These are phyloP conservation scores for Insectozyma bohioensis DNA, from an alignment of 1,139 yeast species.

Conservation along the genomic window DNA sequence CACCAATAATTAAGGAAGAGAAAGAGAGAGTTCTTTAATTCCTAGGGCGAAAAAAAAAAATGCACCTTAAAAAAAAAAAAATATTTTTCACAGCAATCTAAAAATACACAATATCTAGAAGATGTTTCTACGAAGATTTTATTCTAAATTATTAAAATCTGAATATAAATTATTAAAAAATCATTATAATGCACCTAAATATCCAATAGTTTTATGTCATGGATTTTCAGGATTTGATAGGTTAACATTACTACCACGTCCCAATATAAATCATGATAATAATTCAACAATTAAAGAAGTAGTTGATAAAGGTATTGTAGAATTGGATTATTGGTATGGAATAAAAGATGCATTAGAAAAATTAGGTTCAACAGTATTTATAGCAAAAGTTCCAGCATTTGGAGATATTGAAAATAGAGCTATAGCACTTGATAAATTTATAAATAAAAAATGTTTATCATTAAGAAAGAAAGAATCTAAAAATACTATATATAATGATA, in stretches of 20 bases:
- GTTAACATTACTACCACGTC: constrained; percentile 47
- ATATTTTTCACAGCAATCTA: too few species aligned
- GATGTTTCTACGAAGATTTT: not conserved
- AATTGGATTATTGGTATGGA: constrained; percentile 80
- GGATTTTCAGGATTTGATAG: constrained; percentile 82
- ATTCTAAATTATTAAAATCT: constrained; percentile 5
- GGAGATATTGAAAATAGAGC: constrained; percentile 77
- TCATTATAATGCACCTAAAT: constrained; percentile 36
- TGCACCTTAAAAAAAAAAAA: too few species aligned
- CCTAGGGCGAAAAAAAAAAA: too few species aligned
- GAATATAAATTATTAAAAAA: constrained; percentile 16
- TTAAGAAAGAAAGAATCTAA: constrained; percentile 28
- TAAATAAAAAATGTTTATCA: constrained; percentile 41
- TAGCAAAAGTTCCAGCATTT: constrained; percentile 81
- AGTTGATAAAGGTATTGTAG: constrained; percentile 26
- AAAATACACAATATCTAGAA: too few species aligned
- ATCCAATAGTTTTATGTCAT: constrained; percentile 79
- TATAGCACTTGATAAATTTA: constrained; percentile 49
- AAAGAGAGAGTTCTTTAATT: too few species aligned
- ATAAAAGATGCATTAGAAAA: constrained; percentile 58
- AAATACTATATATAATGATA: constrained; percentile 29
- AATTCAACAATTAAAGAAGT: constrained; percentile 16
- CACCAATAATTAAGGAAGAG: too few species aligned
- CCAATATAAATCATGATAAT: constrained; percentile 3
- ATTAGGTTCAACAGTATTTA: constrained; percentile 66